Evolutionary conservation across 805 yeast genomes (phyloP).

Genomic region (Yamadazyma insecticola): DNA sequence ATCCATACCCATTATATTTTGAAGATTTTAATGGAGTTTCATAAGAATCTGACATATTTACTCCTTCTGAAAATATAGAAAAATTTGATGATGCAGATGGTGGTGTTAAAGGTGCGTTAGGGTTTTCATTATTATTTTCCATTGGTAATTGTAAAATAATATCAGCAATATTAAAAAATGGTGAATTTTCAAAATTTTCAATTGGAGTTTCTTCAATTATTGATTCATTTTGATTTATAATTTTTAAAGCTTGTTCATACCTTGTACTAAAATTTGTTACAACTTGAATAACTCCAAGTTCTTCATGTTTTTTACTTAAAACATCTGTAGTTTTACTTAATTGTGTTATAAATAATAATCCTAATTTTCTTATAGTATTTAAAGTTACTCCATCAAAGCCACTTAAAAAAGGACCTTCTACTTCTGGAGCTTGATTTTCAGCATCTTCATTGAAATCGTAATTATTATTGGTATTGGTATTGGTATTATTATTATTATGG

Average conservation of each 20-base stretch:
- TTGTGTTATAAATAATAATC: constrained; percentile 40
- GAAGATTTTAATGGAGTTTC: no score
- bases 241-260: background rate
- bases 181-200: background rate
- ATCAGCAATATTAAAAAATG: constrained; percentile 16
- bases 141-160: constrained; percentile 21
- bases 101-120: constrained; percentile 28
- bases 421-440: constrained; percentile 39
- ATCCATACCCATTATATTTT: no score
- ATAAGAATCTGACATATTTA: background rate
- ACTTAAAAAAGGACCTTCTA: constrained; percentile 44
- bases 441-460: constrained; percentile 19
- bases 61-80: constrained; percentile 26
- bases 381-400: constrained; percentile 44
- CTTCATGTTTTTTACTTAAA: constrained; percentile 45
- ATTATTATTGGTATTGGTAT: constrained; percentile 1
- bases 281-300: constrained; percentile 52
- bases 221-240: background rate
- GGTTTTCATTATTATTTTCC: constrained; percentile 2
- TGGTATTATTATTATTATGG: background rate
- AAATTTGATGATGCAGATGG: constrained; percentile 38
- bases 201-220: background rate
- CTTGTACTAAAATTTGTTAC: no score
- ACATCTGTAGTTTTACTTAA: constrained; percentile 48
- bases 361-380: constrained; percentile 34